Conservation (phyloP, 352 stramenopile genomes). For the Phytophthora pseudosyringae region DNA sequence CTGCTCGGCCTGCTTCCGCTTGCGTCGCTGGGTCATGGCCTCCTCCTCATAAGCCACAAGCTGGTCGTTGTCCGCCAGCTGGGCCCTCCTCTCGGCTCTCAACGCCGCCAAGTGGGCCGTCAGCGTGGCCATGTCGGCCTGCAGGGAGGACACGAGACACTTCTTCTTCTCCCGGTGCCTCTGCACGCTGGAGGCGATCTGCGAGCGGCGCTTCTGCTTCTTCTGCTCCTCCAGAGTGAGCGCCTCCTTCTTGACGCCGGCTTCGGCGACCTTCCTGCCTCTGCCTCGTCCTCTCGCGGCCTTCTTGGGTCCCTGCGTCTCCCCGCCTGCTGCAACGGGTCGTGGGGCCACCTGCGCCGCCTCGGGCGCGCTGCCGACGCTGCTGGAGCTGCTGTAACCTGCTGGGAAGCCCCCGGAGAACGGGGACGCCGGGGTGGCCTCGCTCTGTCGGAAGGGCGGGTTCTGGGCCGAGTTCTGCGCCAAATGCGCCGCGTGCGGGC, state of each 20-base stretch:
- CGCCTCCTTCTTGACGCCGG: constrained; percentile 20
- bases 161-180: constrained; percentile 76
- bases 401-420: constrained; percentile 16
- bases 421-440: constrained; percentile 20
- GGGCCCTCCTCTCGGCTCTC: constrained; percentile 47
- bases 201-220: constrained; percentile 56
- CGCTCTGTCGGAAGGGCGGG: constrained; percentile 5
- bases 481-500: not conserved
- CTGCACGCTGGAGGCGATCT: constrained; percentile 75
- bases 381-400: constrained; percentile 15
- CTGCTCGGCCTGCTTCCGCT: constrained; percentile 63
- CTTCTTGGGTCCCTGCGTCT: constrained; percentile 14
- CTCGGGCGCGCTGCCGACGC: constrained; percentile 8
- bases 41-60: constrained; percentile 65
- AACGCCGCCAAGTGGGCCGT: constrained; percentile 49
- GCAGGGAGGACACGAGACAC: constrained; percentile 50
- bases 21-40: constrained; percentile 66
- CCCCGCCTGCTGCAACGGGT: not conserved
- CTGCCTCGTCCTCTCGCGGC: constrained; percentile 17
- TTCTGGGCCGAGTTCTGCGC: constrained; percentile 7
- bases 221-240: constrained; percentile 63
- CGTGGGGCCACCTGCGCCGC: not conserved
- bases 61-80: constrained; percentile 50
- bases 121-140: constrained; percentile 50
- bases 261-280: constrained; percentile 7